Conservation (phyloP, 2,329 filamentous ascomycete species). For the Plectosphaerella sp. region DNA sequence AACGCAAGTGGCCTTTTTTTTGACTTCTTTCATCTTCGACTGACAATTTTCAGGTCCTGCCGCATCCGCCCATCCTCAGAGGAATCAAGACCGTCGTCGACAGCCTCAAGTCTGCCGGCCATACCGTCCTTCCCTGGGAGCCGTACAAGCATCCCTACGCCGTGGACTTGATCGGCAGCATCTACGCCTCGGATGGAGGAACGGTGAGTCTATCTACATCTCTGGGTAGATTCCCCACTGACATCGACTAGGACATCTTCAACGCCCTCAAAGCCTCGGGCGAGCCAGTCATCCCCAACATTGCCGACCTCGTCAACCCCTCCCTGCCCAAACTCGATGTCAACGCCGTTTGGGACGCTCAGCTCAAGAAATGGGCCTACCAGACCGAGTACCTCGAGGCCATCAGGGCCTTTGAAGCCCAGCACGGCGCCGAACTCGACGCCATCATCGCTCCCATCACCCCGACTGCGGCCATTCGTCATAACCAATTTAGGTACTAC, state of each 20-base stretch:
- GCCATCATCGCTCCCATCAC: constrained; percentile 36
- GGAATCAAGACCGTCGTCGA: constrained; percentile 21
- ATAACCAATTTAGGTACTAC: constrained; percentile 30
- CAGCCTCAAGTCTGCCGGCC: constrained; percentile 18
- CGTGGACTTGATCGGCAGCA: constrained; percentile 17
- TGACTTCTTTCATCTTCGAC: background rate
- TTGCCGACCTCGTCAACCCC: constrained; percentile 14
- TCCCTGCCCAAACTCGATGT: constrained; percentile 17
- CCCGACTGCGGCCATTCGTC: constrained; percentile 33
- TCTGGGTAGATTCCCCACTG: background rate
- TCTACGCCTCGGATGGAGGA: constrained; percentile 23
- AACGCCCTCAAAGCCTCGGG: constrained; percentile 21
- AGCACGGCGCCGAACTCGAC: constrained; percentile 19
- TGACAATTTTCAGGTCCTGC: constrained; percentile 16
- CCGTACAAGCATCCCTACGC: constrained; percentile 22
- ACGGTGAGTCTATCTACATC: constrained; percentile 12
- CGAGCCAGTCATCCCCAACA: constrained; percentile 31
- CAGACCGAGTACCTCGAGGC: constrained; percentile 25
- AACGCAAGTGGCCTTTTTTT: background rate
- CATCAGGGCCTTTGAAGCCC: constrained; percentile 12
- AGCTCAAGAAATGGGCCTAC: constrained; percentile 27
- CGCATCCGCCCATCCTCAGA: constrained; percentile 29
- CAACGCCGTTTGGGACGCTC: constrained; percentile 17
- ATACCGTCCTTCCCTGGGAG: constrained; percentile 23
- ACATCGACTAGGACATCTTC: constrained; percentile 19